Evolutionary conservation across 768 basidiomycete species (phyloP), one percentile per base, ranked within the genome.

Genomic region (Fomitopsis serialis): DNA sequence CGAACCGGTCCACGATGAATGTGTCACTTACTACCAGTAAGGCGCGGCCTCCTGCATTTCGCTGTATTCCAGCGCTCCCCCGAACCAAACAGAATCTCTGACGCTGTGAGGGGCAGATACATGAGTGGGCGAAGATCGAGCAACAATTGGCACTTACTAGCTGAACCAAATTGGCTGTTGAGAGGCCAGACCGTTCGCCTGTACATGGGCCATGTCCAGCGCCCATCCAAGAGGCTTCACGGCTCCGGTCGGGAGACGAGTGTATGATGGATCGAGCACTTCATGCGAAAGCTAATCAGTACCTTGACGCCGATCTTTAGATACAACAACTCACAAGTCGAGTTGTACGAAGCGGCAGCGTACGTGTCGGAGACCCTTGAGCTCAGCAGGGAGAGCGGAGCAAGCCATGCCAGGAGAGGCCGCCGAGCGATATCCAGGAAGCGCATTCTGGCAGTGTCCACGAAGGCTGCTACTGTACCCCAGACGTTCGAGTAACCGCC

Each of bases 1-100:
- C 11, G 21, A 25, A 13, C 6, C 11, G 11, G 29, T 22, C 25
- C 22, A 23, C 4, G 11, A 32, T 32, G 29, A 11, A 32, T 5
- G 22, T 24, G 5, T 19, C 29, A 35, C 46, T 29, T 48, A 48
- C 46, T 24, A 48, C 46, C 46, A 48, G 27, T 48, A 48, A 3
- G 46, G 46, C 32, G 46, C 46, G 25, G 46, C 46, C 32, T 48
- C 46, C 29, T 48, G 46, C 46, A 48, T 48, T 25, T 48, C 46
- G 32, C 46, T 48, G 19, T 48, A 48, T 22, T 48, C 46, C 13
- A 48, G 10, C 32, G 19, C 32, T 21, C 46, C 46, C 10, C 46
- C 46, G 12, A 19, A 29, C 46, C 46, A 48, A 24, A 48, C 46
- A 4, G 46, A 48, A 22, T 48, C 27, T 48, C 19, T 6, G 12